phyloP scores from a whole-genome alignment of 2,329 filamentous ascomycete genomes.

The Plectosphaerella sp. region DNA sequence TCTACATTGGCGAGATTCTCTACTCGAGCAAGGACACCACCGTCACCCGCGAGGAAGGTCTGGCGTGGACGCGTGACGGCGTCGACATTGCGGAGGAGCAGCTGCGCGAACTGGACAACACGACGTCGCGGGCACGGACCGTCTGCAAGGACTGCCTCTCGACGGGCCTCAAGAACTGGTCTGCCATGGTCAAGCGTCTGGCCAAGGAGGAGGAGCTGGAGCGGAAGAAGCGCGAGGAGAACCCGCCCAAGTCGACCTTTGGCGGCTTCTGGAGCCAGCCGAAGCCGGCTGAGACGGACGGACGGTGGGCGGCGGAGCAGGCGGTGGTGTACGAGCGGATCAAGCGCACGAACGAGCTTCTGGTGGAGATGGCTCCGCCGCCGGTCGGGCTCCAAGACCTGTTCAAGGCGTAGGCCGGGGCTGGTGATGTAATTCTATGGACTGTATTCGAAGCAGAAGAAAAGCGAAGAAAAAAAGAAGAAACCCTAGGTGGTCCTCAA shows the following conservation, averaged over 20 bases:
- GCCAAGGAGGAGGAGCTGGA: slow-evolving; percentile 43
- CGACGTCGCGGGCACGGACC: slow-evolving; percentile 24
- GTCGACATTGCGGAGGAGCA: slow-evolving; percentile 75
- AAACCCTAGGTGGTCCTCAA: no score
- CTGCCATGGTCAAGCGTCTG: slow-evolving; percentile 68
- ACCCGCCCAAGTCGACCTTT: slow-evolving; percentile 23
- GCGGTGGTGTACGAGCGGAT: slow-evolving; percentile 48
- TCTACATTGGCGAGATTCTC: slow-evolving; percentile 92
- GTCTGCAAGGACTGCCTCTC: slow-evolving; percentile 74
- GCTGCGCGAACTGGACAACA: slow-evolving; percentile 38
- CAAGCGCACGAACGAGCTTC: slow-evolving; percentile 44
- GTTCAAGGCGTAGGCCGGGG: slow-evolving; percentile 33
- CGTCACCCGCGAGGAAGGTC: slow-evolving; percentile 57
- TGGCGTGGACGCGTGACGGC: slow-evolving; percentile 86
- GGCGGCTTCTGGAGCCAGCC: slow-evolving; percentile 32
- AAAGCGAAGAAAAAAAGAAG: background rate
- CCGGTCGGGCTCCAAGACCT: slow-evolving; percentile 25
- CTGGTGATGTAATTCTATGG: background rate
- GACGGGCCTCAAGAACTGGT: slow-evolving; percentile 78
- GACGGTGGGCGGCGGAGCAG: slow-evolving; percentile 51
- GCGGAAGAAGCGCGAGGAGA: slow-evolving; percentile 20
- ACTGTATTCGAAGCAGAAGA: background rate
- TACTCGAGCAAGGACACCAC: slow-evolving; percentile 58
- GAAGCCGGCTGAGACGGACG: slow-evolving; percentile 28
- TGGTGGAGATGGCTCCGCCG: slow-evolving; percentile 42